Evolutionary conservation across 768 basidiomycete species (phyloP).

Genomic region (Trametes cinnabarina): DNA sequence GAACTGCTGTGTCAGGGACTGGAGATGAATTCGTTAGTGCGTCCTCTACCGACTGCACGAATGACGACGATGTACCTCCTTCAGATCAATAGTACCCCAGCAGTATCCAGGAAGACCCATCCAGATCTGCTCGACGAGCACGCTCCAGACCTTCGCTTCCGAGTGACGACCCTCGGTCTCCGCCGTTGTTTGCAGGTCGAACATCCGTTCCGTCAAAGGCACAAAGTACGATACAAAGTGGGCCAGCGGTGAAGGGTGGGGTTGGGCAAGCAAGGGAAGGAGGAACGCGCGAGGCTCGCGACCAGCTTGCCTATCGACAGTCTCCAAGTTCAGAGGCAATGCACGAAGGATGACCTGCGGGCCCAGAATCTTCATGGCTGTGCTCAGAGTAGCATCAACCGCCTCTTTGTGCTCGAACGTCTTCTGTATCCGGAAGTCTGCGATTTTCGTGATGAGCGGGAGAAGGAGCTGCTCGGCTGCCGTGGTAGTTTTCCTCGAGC

Average conservation of each 20-base stretch:
- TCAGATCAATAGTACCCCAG: conserved; percentile 71
- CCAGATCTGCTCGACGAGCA: conserved; percentile 93
- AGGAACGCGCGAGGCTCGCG: conserved; percentile 88
- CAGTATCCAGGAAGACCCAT: conserved; percentile 89
- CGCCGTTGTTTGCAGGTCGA: conserved; percentile 79
- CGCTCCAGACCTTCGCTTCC: conserved; percentile 95
- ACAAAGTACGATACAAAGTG: conserved; percentile 93
- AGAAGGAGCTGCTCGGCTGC: conserved; percentile 71
- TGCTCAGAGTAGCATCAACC: conserved; percentile 74
- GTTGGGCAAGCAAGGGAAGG: conserved; percentile 79
- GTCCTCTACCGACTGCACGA: not conserved
- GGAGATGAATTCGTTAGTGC: not conserved
- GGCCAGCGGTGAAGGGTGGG: conserved; percentile 74
- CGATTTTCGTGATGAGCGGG: conserved; percentile 67
- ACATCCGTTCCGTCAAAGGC: conserved; percentile 91
- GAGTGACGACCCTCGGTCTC: conserved; percentile 69
- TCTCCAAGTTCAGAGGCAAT: conserved; percentile 86
- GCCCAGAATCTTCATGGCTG: conserved; percentile 82
- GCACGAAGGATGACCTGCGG: conserved; percentile 71
- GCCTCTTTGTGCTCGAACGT: conserved; percentile 89
- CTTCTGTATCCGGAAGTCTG: conserved; percentile 71
- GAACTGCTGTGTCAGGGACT: conserved; percentile 77
- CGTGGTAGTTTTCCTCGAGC: conserved; percentile 41
- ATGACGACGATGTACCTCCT: conserved; percentile 46
- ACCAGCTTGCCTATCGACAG: conserved; percentile 70